Conservation (phyloP, 2,329 filamentous ascomycete species). For the Ophiostoma australiae region DNA sequence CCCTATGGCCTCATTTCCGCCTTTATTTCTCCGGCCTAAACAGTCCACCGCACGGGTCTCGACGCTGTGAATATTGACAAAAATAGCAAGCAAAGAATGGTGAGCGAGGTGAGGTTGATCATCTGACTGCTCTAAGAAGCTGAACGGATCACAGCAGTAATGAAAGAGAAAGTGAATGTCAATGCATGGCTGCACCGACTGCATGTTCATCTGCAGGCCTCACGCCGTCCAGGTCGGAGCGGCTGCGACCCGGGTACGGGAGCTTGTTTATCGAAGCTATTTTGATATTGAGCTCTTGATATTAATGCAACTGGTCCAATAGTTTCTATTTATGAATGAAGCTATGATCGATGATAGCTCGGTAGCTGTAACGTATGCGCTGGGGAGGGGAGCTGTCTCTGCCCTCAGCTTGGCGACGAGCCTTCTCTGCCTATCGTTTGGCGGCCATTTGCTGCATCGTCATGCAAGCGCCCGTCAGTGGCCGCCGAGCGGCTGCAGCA, state of each 20-base stretch:
- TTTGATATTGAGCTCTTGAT: too few relatives aligned
- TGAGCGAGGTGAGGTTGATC: background rate
- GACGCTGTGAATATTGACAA: background rate
- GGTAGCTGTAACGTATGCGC: background rate
- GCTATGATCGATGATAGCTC: background rate
- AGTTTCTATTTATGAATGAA: background rate
- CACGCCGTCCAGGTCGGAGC: background rate
- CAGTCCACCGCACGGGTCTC: background rate
- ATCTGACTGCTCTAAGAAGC: background rate
- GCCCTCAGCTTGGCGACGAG: background rate
- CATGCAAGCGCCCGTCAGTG: background rate
- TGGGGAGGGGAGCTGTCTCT: background rate
- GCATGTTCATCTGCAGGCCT: background rate
- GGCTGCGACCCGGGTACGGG: background rate
- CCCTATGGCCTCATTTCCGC: slow-evolving; percentile 4
- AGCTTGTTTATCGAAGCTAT: background rate
- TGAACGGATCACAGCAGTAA: background rate
- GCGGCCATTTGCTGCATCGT: background rate
- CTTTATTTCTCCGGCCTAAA: background rate
- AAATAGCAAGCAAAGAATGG: background rate
- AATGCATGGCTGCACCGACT: background rate
- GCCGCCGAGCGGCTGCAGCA: slow-evolving; percentile 1
- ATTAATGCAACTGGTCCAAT: background rate
- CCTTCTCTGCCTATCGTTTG: background rate
- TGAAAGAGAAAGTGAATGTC: background rate